Percentiles rank a stretch among this genome's conserved stretches.
Conservation (phyloP, 352 stramenopile genomes). For the Globisporangium perplexum region DNA sequence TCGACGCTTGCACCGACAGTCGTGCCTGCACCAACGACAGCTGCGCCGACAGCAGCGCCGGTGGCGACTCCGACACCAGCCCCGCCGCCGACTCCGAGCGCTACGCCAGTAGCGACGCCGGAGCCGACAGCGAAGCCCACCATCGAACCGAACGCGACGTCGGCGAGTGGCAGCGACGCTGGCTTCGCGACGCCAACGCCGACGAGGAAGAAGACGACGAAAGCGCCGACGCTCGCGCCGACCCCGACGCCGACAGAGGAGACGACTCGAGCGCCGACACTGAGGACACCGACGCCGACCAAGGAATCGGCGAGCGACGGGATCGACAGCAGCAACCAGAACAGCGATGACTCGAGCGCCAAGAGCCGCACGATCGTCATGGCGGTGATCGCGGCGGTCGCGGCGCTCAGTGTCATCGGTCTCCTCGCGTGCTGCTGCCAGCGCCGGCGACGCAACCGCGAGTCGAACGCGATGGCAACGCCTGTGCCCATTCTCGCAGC, state of each 20-base stretch:
- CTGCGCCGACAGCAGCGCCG: slow-evolving; percentile 2
- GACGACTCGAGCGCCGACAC: background rate
- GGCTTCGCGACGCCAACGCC: background rate
- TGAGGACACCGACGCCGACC: slow-evolving; percentile 3
- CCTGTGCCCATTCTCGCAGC: slow-evolving; percentile 2
- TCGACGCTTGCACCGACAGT: slow-evolving; percentile 2
- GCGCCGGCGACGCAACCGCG: slow-evolving; percentile 1
- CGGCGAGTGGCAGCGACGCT: background rate
- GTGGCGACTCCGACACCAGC: background rate
- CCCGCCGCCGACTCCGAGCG: background rate
- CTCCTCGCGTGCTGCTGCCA: slow-evolving; percentile 12
- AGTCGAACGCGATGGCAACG: slow-evolving; percentile 7
- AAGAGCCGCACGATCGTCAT: slow-evolving; percentile 11
- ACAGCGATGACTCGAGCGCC: background rate
- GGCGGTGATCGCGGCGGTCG: slow-evolving; percentile 9
- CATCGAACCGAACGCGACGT: background rate
- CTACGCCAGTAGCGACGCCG: background rate
- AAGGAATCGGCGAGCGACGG: background rate
- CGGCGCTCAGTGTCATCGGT: slow-evolving; percentile 6
- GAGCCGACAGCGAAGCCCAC: background rate
- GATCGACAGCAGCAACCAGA: slow-evolving; percentile 6
- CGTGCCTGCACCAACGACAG: slow-evolving; percentile 3
- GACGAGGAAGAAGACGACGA: slow-evolving; percentile 8
- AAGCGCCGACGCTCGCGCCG: slow-evolving; percentile 6
- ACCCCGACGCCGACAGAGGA: background rate